Evolutionary conservation across 2,329 filamentous ascomycete genomes (phyloP).

Genomic region (Sclerotinia sclerotiorum): DNA sequence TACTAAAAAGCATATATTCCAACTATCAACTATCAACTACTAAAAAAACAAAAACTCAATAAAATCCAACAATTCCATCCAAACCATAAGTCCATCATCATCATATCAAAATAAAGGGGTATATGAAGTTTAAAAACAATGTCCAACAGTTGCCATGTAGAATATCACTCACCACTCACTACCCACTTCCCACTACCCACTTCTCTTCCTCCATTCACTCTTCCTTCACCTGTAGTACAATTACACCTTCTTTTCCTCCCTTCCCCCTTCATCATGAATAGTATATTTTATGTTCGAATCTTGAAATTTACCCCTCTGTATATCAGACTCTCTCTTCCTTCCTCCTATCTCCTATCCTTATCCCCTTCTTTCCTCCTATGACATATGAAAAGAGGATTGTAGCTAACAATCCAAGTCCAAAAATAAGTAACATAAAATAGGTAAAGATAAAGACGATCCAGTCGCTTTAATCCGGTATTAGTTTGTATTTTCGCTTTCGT

Average conservation of each 20-base stretch:
- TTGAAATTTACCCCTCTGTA: neutral
- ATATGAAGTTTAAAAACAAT: conserved; percentile 6
- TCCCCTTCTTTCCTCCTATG: neutral
- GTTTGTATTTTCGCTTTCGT: neutral
- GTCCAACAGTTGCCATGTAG: neutral
- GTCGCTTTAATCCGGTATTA: conserved; percentile 9
- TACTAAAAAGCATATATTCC: too few relatives aligned
- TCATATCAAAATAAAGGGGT: conserved; percentile 8
- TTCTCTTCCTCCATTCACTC: neutral
- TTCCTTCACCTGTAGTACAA: neutral
- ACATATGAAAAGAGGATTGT: neutral
- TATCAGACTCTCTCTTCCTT: neutral
- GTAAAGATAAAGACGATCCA: conserved; percentile 8
- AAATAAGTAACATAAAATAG: neutral
- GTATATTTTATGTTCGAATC: conserved; percentile 7
- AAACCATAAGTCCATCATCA: neutral
- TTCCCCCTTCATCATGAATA: neutral
- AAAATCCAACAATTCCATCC: neutral
- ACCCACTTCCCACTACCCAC: neutral
- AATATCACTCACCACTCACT: neutral
- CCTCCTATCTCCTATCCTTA: neutral
- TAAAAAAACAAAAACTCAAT: too few relatives aligned
- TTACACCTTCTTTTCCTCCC: neutral
- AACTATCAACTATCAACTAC: too few relatives aligned
- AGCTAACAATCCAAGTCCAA: neutral